These are phyloP conservation scores for Kwoniella heveanensis DNA, from an alignment of 768 basidiomycete species.

Conservation along the genomic window DNA sequence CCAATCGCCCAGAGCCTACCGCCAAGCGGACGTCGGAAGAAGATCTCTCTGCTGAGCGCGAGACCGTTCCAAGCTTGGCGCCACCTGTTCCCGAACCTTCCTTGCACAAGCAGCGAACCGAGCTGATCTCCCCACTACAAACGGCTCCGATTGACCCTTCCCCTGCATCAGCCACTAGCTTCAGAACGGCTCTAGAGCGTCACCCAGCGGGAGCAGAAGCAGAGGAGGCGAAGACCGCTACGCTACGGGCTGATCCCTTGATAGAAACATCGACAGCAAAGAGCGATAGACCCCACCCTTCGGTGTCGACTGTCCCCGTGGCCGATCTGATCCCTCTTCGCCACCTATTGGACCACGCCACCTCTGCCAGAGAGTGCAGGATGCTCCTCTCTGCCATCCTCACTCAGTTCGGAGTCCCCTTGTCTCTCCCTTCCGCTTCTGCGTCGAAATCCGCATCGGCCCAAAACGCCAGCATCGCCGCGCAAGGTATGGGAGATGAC, in stretches of 20 bases:
- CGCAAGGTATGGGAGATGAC: background rate
- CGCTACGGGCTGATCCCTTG: background rate
- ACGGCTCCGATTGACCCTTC: background rate
- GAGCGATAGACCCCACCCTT: too few relatives aligned
- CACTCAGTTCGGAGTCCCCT: conserved; percentile 63
- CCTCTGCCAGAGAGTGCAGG: conserved; percentile 78
- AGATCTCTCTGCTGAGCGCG: background rate
- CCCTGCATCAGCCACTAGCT: conserved; percentile 10
- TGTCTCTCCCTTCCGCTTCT: conserved; percentile 16
- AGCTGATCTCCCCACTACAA: background rate
- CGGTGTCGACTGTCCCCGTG: conserved; percentile 20
- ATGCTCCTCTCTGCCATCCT: conserved; percentile 82
- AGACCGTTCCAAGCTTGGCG: background rate
- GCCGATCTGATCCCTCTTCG: conserved; percentile 68
- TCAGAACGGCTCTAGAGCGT: conserved; percentile 12
- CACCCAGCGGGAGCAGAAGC: background rate
- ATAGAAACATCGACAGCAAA: too few relatives aligned
- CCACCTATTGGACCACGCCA: conserved; percentile 67
- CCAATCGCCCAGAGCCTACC: background rate
- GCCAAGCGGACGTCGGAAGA: background rate
- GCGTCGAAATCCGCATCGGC: conserved; percentile 27
- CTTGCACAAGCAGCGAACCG: background rate
- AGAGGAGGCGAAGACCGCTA: background rate
- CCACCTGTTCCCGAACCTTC: background rate
- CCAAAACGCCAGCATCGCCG: too few relatives aligned